Evolutionary conservation across 164 flowering plant species (phyloP).

Genomic region (Houttuynia cordata): DNA sequence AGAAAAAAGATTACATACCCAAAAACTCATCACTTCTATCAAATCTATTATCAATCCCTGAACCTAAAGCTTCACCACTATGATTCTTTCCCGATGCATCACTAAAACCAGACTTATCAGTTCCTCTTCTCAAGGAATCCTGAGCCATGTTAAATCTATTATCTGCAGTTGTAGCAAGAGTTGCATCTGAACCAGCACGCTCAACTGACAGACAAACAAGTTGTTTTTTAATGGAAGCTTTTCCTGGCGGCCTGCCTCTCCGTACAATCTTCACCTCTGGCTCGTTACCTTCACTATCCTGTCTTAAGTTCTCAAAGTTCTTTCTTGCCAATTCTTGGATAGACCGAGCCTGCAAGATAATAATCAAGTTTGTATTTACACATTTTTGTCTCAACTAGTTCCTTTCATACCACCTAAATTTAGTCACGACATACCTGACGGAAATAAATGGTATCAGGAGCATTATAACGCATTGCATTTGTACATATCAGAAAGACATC

Average conservation of each 20-base stretch:
- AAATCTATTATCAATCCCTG: slow-evolving; percentile 22
- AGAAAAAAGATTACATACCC: slow-evolving; percentile 23
- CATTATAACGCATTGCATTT: slow-evolving; percentile 91
- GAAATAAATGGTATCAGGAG: slow-evolving; percentile 76
- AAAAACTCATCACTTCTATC: slow-evolving; percentile 36
- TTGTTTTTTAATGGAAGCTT: slow-evolving; percentile 28
- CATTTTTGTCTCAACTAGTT: neutral
- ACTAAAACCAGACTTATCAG: slow-evolving; percentile 22
- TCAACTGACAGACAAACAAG: slow-evolving; percentile 31
- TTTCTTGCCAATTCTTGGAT: slow-evolving; percentile 85
- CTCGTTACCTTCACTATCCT: slow-evolving; percentile 50
- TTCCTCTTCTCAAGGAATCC: slow-evolving; percentile 29
- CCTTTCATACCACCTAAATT: neutral
- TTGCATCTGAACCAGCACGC: slow-evolving; percentile 42
- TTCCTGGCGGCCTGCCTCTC: slow-evolving; percentile 61
- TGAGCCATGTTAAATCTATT: slow-evolving; percentile 15
- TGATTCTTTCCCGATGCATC: slow-evolving; percentile 25
- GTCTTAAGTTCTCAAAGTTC: slow-evolving; percentile 74
- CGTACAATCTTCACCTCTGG: slow-evolving; percentile 30
- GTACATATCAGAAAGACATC: slow-evolving; percentile 73
- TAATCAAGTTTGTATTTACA: neutral
- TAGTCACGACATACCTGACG: slow-evolving; percentile 52
- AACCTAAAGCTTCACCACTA: slow-evolving; percentile 21
- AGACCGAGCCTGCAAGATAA: slow-evolving; percentile 52
- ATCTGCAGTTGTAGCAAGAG: slow-evolving; percentile 42